Percentiles rank a stretch among this genome's conserved stretches.
Conservation (phyloP, 2,329 filamentous ascomycete genomes). For the Ophiognomonia clavigignenti-juglandacearum region DNA sequence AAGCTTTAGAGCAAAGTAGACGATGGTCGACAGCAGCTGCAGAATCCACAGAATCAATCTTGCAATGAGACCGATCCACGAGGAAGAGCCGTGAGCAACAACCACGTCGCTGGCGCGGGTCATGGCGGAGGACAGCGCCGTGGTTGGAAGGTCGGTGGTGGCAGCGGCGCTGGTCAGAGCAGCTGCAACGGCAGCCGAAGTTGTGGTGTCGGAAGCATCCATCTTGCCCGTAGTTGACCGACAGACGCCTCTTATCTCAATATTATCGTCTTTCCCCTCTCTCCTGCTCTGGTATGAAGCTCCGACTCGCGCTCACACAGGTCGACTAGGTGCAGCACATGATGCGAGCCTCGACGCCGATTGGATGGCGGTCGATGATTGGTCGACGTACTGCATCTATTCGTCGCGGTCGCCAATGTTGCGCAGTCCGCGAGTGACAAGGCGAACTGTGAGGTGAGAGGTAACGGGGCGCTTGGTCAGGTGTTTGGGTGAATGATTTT, state of each 20-base stretch:
- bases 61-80: constrained; percentile 55
- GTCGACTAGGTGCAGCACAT: constrained; percentile 15
- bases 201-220: constrained; percentile 14
- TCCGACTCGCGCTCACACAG: constrained; percentile 3
- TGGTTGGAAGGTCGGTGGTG: constrained; percentile 25
- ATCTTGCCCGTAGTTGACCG: constrained; percentile 1
- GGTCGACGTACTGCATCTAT: constrained; percentile 8
- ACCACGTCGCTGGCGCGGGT: constrained; percentile 31
- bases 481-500: neutral
- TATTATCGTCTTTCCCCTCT: no score
- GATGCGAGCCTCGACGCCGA: constrained; percentile 16
- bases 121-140: constrained; percentile 34
- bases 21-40: constrained; percentile 50
- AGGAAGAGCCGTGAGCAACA: constrained; percentile 35
- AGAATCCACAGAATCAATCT: constrained; percentile 50
- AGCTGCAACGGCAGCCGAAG: constrained; percentile 3
- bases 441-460: neutral
- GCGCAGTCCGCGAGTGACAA: neutral
- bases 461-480: neutral
- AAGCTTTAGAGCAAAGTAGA: constrained; percentile 81
- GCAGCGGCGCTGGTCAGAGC: constrained; percentile 3
- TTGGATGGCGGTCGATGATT: constrained; percentile 11
- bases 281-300: no score
- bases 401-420: constrained; percentile 1
- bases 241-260: neutral